A percentile compares a stretch with the other conserved stretches of the same genome.
Conservation (phyloP, 305 asterid genomes). For the Rubia balearica region DNA sequence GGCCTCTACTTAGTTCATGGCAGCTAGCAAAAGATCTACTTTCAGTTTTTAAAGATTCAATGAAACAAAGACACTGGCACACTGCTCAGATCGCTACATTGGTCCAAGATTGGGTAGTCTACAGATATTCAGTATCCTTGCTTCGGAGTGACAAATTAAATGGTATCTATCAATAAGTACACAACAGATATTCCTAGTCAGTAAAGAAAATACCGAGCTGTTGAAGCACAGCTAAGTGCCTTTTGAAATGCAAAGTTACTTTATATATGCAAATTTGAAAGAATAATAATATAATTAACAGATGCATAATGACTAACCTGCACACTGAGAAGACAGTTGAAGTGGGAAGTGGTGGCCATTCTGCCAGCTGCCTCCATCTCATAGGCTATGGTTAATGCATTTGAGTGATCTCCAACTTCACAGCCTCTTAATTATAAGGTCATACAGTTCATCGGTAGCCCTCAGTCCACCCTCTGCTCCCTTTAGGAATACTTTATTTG, state of each 20-base stretch:
- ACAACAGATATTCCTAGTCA: background rate
- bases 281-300: constrained; percentile 2
- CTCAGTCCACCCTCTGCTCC: constrained; percentile 92
- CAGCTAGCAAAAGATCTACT: background rate
- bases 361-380: constrained; percentile 99
- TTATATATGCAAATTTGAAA: background rate
- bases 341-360: constrained; percentile 95
- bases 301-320: constrained; percentile 48
- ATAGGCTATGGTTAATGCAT: constrained; percentile 94
- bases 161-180: background rate
- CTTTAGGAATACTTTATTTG: constrained; percentile 83
- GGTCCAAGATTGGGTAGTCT: background rate
- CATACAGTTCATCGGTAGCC: constrained; percentile 95
- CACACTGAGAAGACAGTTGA: constrained; percentile 91
- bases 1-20: background rate
- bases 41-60: background rate
- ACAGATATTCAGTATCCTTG: background rate
- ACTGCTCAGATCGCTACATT: background rate
- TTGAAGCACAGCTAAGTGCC: background rate
- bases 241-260: background rate
- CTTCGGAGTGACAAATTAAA: background rate
- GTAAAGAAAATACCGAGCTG: background rate
- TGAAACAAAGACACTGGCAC: background rate
- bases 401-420: constrained; percentile 90
- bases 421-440: constrained; percentile 87